Base-by-base conservation (phyloP, 768 basidiomycete genomes). In the Vararia minispora region DNA sequence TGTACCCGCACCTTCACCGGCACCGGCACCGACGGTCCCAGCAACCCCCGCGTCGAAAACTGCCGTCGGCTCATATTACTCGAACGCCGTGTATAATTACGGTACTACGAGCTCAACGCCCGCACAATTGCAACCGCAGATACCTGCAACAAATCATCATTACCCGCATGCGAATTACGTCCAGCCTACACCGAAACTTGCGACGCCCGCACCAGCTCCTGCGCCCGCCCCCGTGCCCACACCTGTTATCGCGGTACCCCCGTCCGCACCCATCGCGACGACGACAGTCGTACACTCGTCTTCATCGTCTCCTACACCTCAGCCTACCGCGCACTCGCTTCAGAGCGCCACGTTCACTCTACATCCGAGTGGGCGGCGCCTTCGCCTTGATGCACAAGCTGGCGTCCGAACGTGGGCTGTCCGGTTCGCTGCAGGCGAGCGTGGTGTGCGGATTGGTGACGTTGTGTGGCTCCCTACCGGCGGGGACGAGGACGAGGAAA, bases 361-460 rank as follows among this genome's bases (percentile, higher is more conserved):
- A 49, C 52, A 75, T 33, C 84, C 84, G 9, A 60, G 58, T 8
- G 76, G 71, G 22, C 65, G 86, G 28, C 60, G 60, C 14, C 56
- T 88, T 27, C 60, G 59, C 22, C 60, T 89, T 22, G 76, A 84
- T 49, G 60, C 74, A 39, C 65, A 65, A 29, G 80, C 85, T 37
- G 81, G 84, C 4, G 86, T 88, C 33, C 74, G 69, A 51, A 72
- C 60, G 25, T 88, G 86, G 86, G 72, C 74, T 4, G 61, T 85
- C 55, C 66, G 76, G 33, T 64, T 87, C 24, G 62, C 63, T 8
- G 61, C 62, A 1, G 68, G 65, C 7, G 86, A 88, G 51, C 67
- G 66, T 3, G 66, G 64, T 3, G 37, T 88, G 13, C 55, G 67
- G 40, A 53, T 88, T 26, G 61, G 61, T 30, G 67, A 73, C 39